Conservation (phyloP, 106 monocot genomes). For the Amphibolis antarctica region DNA sequence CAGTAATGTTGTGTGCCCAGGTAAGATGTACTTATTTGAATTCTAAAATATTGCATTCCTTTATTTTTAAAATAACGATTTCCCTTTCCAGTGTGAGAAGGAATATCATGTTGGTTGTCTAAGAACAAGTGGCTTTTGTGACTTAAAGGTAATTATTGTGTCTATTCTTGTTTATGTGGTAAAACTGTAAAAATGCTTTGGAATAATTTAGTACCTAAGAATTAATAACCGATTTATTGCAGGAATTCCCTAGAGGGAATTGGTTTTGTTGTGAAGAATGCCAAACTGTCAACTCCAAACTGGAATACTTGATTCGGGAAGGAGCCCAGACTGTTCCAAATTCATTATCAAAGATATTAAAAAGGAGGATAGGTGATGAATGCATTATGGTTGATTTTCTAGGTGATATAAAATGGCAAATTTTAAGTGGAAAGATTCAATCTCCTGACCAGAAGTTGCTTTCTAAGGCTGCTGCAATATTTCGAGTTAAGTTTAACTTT, state of each 20-base stretch:
- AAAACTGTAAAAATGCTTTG: too few species aligned
- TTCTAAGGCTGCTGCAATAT: conserved; percentile 26
- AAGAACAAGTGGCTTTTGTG: conserved; percentile 10
- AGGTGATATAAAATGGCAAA: conserved; percentile 29
- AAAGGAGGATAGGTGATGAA: conserved; percentile 3
- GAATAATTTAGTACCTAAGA: too few species aligned
- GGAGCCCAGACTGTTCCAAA: conserved; percentile 16
- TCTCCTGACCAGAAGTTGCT: conserved; percentile 12
- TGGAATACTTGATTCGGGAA: conserved; percentile 7
- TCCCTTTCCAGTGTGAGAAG: conserved; percentile 20
- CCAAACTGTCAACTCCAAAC: conserved; percentile 10
- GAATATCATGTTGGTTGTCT: conserved; percentile 25
- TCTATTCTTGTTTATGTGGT: too few species aligned
- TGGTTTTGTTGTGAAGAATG: conserved; percentile 67
- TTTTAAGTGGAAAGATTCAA: conserved; percentile 38
- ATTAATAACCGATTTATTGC: conserved; percentile 1
- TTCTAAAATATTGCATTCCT: background rate
- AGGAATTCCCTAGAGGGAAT: conserved; percentile 28
- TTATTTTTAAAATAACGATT: background rate
- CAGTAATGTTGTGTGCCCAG: conserved; percentile 22
- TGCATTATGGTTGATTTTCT: background rate
- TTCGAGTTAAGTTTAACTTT: conserved; percentile 39
- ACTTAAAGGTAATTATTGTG: conserved; percentile 33
- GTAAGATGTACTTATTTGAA: conserved; percentile 3
- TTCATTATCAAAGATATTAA: conserved; percentile 8